Evolutionary conservation across 2,329 filamentous ascomycete species (phyloP), one percentile per base, ranked within the genome.

Genomic region (Diplodia mutila): DNA sequence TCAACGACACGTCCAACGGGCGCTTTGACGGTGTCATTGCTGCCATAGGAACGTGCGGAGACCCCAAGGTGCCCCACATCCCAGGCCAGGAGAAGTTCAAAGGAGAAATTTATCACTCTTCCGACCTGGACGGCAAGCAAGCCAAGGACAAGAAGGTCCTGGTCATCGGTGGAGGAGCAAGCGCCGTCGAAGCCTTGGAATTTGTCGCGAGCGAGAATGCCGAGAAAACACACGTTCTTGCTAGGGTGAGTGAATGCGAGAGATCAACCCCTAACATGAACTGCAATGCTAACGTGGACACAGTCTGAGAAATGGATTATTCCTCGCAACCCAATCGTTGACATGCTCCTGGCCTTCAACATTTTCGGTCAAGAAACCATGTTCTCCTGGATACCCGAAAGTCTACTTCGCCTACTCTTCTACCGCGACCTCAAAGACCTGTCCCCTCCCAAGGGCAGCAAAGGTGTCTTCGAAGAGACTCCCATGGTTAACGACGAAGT

Each of bases 241-340:
- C 92, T 0, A 42, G 59, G 52, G 52, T 34, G n/a, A 54, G 52
- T 54, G 18, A 18, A 34, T n/a, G 9, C 11, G 9, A 9, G 34
- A 12, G 34, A 14, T 37, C 34, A 37, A 37, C 11, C 3, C 34
- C 12, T 37, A 9, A 9, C 34, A 32, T 37, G 34, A 12, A 37
- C 34, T 12, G 8, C 34, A 12, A 21, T 34, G 18, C n/a, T 29
- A 7, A n/a, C 14, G 3, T 21, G 34, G 4, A 3, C 7, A 37
- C 85, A 92, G 53, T 91, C 88, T 16, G 91, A 94, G 72, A 95
- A 94, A 77, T 94, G 91, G 92, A 92, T 95, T 70, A 94, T 94
- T 64, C 92, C 92, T 0, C 86, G 93, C 9, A 95, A 96, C 71
- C 82, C 91, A 0, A 59, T 95, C 52, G 84, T 95, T 61, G 89